Evolutionary conservation across 1,139 yeast genomes (phyloP), one percentile per base, ranked within the genome.

Genomic region (Blastobotrys raffinosifermentans): DNA sequence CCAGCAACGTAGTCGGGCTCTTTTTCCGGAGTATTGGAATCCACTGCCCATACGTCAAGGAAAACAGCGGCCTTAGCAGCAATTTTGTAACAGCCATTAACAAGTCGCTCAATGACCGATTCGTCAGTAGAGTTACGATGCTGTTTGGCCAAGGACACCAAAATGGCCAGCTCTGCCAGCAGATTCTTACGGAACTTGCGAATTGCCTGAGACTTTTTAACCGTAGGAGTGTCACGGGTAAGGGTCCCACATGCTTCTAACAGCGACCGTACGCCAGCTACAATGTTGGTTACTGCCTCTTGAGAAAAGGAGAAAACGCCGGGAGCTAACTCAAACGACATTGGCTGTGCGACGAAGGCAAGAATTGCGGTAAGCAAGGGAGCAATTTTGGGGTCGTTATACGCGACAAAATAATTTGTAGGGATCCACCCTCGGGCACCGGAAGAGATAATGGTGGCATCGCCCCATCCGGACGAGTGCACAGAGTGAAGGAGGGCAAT

Each of bases 401-500:
- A 64, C 4, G 66, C 60, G 21, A 56, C 51, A 45, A 89, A 91
- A 61, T 86, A 91, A 58, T 89, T 89, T 70, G 89, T 81, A 2
- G 98, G 98, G 13, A 91, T 86, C 98, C 98, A 91, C 19, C 98
- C 98, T 43, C 96, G 70, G 49, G 75, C 73, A 39, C 84, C 73
- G 4, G 83, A 71, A 37, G 77, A 77, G 13, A 80, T 60, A 34
- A 84, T 60, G 0, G 96, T 87, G 2, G 89, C 97, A 60, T 91
- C 97, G 42, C 96, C 96, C 98, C 98, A 91, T 2, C 97, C 98
- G 13, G 95, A 81, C 38, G 83, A 80, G 59, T 91, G 97, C 20
- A 87, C 76, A 7, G 89, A 76, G 57, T 89, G 96, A 5, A 91
- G 83, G 56, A 86, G 81, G 0, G 91, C 94, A 41, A 86, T 66